Base-by-base conservation (phyloP, 2,329 filamentous ascomycete genomes). In the Epicoccum nigrum region DNA sequence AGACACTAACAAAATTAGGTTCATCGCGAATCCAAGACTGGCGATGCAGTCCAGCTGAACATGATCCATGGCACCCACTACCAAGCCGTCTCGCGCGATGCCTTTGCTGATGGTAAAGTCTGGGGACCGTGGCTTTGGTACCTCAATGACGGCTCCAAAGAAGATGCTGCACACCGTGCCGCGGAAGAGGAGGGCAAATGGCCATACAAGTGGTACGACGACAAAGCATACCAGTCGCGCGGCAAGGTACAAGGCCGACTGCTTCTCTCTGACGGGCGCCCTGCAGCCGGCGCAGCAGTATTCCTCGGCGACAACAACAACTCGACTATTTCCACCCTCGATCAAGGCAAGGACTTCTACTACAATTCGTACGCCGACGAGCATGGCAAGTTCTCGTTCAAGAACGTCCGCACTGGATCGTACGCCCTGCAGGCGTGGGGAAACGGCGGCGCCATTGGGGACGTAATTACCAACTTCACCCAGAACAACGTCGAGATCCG, bases 341-440 rank as follows among this genome's bases (percentile, higher is more conserved):
- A 81, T 40, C 76, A 79, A 62, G 80, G 80, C 17, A 67, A 70
- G 4, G 67, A 71, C 16, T 80, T 80, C 64, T 81, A 82, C 63
- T 81, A 82, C 64, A 79, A 77, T 7, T 65, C 71, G 0, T 77
- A 79, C 54, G 74, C 80, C 1, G 76, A 77, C 44, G 60, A 57
- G 0, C 37, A 71, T 1, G 80, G 80, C 12, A 55, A 63, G 2
- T 82, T 82, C 55, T 60, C 62, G 11, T 75, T 82, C 48, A 53
- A 65, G 3, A 57, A 79, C 45, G 76, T 82, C 15, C 76, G 78
- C 4, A 65, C 67, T 0, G 78, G 73, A 0, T 71, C 68, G 2
- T 82, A 81, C 54, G 79, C 74, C 0, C 59, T 82, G 1, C 78
- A 81, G 46, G 79, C 79, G 1, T 82, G 80, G 79, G 75, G 77